A percentile compares a stretch with the other conserved stretches of the same genome.
Conservation (phyloP, 106 monocot genomes). For the Dendrobium officinale region DNA sequence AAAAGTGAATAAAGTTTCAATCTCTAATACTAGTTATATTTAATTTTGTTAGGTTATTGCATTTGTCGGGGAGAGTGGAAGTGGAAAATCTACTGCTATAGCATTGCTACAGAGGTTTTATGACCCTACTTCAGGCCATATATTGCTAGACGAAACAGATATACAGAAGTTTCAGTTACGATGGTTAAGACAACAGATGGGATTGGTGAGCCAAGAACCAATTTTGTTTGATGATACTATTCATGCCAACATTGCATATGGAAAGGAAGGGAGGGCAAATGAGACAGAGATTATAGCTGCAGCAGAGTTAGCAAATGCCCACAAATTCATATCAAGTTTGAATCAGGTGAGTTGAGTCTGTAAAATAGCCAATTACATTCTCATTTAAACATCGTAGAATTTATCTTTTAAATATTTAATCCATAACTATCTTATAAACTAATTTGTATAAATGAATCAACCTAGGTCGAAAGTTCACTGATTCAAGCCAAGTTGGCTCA, state of each 20-base stretch:
- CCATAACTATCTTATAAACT: neutral
- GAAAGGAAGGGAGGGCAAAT: conserved; percentile 11
- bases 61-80: conserved; percentile 21
- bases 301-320: conserved; percentile 13
- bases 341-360: conserved; percentile 6
- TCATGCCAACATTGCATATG: conserved; percentile 19
- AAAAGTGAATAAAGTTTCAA: neutral
- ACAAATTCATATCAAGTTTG: conserved; percentile 12
- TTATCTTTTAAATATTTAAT: neutral
- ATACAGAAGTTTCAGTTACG: conserved; percentile 3
- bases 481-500: too few relatives aligned
- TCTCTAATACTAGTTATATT: neutral
- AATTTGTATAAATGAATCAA: neutral
- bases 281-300: conserved; percentile 16
- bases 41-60: conserved; percentile 8
- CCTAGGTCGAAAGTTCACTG: too few relatives aligned
- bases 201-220: neutral
- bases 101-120: conserved; percentile 19
- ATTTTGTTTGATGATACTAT: conserved; percentile 17
- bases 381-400: neutral
- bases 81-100: conserved; percentile 21
- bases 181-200: conserved; percentile 24
- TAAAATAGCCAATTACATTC: neutral
- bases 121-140: conserved; percentile 16
- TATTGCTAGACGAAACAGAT: conserved; percentile 14